phyloP scores from a whole-genome alignment of 352 stramenopile genomes.

The Globisporangium uncinulatum region DNA sequence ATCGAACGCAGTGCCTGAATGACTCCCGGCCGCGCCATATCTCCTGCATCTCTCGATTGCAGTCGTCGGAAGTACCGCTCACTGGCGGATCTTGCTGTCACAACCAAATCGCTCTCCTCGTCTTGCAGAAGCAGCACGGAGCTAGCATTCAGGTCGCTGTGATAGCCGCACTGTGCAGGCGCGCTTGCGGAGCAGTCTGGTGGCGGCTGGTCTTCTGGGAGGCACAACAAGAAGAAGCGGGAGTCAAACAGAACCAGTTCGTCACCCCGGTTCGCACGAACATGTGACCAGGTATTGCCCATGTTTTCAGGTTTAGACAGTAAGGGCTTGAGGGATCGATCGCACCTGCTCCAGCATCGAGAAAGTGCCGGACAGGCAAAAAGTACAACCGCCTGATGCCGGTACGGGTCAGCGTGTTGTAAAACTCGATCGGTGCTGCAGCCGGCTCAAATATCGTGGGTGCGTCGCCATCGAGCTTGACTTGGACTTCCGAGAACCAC shows the following conservation, averaged over 20 bases:
- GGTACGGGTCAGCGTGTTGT: slow-evolving; percentile 2
- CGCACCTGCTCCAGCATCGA: slow-evolving; percentile 5
- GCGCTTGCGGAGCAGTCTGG: slow-evolving; percentile 20
- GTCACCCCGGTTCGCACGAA: slow-evolving; percentile 2
- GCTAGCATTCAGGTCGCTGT: slow-evolving; percentile 20
- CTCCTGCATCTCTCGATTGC: neutral
- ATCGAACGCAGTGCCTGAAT: neutral
- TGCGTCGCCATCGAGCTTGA: slow-evolving; percentile 21
- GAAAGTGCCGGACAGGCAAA: slow-evolving; percentile 5
- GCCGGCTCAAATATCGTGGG: slow-evolving; percentile 12
- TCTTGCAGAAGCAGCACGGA: slow-evolving; percentile 23
- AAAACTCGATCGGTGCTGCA: slow-evolving; percentile 11
- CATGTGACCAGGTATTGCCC: neutral
- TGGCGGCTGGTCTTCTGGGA: neutral
- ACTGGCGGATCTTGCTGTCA: slow-evolving; percentile 14
- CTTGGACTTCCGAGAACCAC: slow-evolving; percentile 27
- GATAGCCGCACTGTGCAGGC: slow-evolving; percentile 25
- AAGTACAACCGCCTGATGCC: slow-evolving; percentile 23
- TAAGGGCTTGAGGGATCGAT: neutral
- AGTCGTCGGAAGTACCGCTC: slow-evolving; percentile 13
- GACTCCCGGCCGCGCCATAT: too few relatives aligned
- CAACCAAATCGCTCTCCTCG: slow-evolving; percentile 1
- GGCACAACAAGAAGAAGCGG: neutral
- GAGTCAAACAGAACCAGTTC: neutral
- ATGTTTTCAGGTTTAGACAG: too few relatives aligned